Evolutionary conservation across 805 yeast species (phyloP).

Genomic region (Cyberlindnera bimundalis): DNA sequence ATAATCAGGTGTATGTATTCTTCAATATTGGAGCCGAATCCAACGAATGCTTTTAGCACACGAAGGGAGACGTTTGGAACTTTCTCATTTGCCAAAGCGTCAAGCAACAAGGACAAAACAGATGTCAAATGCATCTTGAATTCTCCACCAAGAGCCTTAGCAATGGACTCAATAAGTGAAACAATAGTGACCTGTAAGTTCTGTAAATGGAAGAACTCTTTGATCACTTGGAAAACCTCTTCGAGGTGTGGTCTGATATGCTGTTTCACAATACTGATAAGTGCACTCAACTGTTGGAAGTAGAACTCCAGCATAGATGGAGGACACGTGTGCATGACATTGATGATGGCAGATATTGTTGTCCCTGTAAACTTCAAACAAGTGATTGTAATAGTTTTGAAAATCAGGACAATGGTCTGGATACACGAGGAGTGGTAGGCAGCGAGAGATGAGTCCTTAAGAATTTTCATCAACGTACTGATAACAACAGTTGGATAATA

Average conservation of each 20-base stretch:
- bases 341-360: constrained; percentile 81
- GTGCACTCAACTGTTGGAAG: constrained; percentile 80
- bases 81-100: constrained; percentile 71
- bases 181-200: constrained; percentile 76
- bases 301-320: constrained; percentile 79
- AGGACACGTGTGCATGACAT: constrained; percentile 80
- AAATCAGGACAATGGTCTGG: constrained; percentile 90
- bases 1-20: constrained; percentile 83
- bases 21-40: constrained; percentile 83
- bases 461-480: constrained; percentile 73
- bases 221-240: constrained; percentile 70
- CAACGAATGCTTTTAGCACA: constrained; percentile 77
- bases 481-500: constrained; percentile 95
- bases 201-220: constrained; percentile 63
- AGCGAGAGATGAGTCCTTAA: constrained; percentile 80
- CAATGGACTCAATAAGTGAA: constrained; percentile 75
- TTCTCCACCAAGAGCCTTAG: constrained; percentile 86
- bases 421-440: constrained; percentile 88
- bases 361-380: constrained; percentile 88
- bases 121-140: constrained; percentile 81
- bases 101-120: constrained; percentile 70
- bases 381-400: constrained; percentile 81
- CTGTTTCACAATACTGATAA: constrained; percentile 80
- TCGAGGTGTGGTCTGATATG: constrained; percentile 82
- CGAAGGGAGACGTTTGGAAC: constrained; percentile 63